Evolutionary conservation across 225 moss, liverwort and hornwort genomes (phyloP).

Genomic region (Polytrichum formosum): DNA sequence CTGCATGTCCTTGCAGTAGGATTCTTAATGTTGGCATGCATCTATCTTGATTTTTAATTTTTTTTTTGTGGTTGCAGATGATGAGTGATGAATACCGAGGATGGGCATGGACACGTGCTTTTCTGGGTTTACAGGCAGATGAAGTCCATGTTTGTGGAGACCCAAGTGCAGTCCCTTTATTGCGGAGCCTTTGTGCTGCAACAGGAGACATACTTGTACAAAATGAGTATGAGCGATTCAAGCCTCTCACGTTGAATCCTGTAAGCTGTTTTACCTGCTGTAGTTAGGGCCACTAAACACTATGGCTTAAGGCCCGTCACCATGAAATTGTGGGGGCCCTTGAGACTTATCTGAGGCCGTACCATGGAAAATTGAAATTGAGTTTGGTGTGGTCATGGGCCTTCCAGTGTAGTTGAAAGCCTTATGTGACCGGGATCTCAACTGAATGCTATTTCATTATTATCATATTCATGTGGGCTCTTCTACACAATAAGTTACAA

Average conservation of each 20-base stretch:
- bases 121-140: conserved; percentile 92
- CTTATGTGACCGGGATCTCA: no score
- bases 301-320: no score
- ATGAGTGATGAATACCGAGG: conserved; percentile 99
- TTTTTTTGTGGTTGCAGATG: conserved; percentile 50
- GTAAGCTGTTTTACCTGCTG: conserved; percentile 28
- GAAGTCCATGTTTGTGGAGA: conserved; percentile 98
- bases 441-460: no score
- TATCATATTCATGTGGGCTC: no score
- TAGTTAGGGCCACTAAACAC: not conserved
- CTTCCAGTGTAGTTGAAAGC: no score
- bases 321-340: no score
- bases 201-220: conserved; percentile 89
- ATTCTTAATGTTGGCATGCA: no score
- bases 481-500: no score
- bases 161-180: conserved; percentile 87
- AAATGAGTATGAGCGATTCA: conserved; percentile 86
- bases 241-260: conserved; percentile 71
- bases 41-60: not conserved
- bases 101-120: conserved; percentile 99
- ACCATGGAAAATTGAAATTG: no score
- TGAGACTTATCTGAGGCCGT: no score
- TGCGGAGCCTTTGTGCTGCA: conserved; percentile 73
- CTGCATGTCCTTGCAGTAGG: no score
- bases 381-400: no score